Evolutionary conservation across 2,329 filamentous ascomycete genomes (phyloP).

Genomic region (Alternaria dauci): DNA sequence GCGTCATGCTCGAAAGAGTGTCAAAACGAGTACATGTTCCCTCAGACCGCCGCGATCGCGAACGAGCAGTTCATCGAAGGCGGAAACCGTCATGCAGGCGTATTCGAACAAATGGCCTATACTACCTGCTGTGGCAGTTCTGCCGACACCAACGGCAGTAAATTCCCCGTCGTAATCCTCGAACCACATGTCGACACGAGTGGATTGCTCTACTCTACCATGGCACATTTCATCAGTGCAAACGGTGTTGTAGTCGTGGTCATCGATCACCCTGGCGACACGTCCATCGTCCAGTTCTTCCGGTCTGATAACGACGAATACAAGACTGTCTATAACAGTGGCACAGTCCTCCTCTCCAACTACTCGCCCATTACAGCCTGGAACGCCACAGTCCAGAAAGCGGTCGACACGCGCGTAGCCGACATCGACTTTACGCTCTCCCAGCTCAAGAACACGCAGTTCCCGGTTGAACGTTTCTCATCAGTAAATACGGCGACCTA

Average conservation of each 20-base stretch:
- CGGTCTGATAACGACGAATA: conserved; percentile 16
- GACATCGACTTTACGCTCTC: conserved; percentile 34
- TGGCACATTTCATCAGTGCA: conserved; percentile 58
- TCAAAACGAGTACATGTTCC: conserved; percentile 32
- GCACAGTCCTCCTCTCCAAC: conserved; percentile 24
- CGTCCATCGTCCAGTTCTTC: conserved; percentile 55
- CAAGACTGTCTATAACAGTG: conserved; percentile 31
- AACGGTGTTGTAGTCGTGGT: conserved; percentile 58
- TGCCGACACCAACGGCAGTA: conserved; percentile 14
- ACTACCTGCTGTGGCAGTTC: conserved; percentile 25
- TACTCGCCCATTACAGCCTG: conserved; percentile 24
- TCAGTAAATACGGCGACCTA: conserved; percentile 14
- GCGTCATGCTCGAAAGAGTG: conserved; percentile 21
- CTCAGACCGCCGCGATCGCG: conserved; percentile 22
- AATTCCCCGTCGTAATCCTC: conserved; percentile 50
- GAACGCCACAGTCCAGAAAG: conserved; percentile 23
- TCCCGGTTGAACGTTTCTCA: conserved; percentile 24
- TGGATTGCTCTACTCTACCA: conserved; percentile 55
- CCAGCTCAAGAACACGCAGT: conserved; percentile 17
- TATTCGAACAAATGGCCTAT: conserved; percentile 34
- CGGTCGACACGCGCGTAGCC: conserved; percentile 23
- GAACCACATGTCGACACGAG: conserved; percentile 58
- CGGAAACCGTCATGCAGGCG: conserved; percentile 13
- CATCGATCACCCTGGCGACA: conserved; percentile 61
- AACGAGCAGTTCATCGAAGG: conserved; percentile 38